Percentiles rank a stretch among this genome's conserved stretches.
Evolutionary conservation across 441 rosid genomes (phyloP).

Genomic region (Aleurites moluccanus): DNA sequence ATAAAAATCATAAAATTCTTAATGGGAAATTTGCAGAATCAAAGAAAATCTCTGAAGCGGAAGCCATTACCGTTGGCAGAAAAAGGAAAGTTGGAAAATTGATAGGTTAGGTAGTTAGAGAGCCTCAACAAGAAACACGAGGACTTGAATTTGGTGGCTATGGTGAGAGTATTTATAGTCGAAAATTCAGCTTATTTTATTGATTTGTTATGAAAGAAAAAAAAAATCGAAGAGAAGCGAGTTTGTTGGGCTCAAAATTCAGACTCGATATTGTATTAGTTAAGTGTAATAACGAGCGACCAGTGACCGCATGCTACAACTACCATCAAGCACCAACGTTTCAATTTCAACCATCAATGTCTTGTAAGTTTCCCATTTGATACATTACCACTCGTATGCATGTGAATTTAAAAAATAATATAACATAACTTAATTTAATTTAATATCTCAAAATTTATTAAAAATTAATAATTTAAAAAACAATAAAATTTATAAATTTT

Average conservation of each 20-base stretch:
- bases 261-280: not conserved
- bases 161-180: slow-evolving; percentile 14
- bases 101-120: not conserved
- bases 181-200: not conserved
- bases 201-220: not conserved
- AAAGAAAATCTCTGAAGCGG: not conserved
- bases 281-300: not conserved
- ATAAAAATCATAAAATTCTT: not conserved
- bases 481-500: no score
- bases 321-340: slow-evolving; percentile 4
- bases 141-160: not conserved
- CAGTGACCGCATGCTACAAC: slow-evolving; percentile 3
- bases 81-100: not conserved
- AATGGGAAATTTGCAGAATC: not conserved
- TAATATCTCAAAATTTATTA: no score
- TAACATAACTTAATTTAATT: no score
- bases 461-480: no score
- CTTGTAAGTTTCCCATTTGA: not conserved
- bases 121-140: not conserved
- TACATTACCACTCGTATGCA: not conserved
- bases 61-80: slow-evolving; percentile 11
- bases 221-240: no score
- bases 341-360: not conserved
- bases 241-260: not conserved
- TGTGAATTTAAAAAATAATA: no score